Conservation (phyloP, 108 stramenopile species). For the Cyclotella distinguenda region DNA sequence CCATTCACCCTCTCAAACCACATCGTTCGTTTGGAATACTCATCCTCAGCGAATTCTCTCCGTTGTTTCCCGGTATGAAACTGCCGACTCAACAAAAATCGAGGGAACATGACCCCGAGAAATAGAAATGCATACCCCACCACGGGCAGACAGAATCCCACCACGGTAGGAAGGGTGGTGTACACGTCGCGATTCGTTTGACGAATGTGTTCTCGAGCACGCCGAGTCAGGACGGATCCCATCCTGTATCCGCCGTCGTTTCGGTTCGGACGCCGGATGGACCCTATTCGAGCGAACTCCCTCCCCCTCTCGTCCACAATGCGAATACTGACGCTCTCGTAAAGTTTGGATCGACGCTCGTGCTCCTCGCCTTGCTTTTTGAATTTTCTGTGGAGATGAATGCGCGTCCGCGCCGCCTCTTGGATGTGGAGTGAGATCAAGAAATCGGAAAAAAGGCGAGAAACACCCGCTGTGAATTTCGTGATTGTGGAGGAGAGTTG, state of each 20-base stretch:
- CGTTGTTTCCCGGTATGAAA: constrained; percentile 32
- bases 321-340: background rate
- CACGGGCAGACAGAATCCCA: constrained; percentile 24
- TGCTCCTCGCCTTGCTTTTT: background rate
- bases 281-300: background rate
- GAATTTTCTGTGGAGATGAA: background rate
- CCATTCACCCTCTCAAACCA: constrained; percentile 17
- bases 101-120: constrained; percentile 34
- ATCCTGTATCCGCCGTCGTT: too few relatives aligned
- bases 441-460: constrained; percentile 16
- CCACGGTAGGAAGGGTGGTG: constrained; percentile 29
- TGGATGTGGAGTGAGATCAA: constrained; percentile 17
- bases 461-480: constrained; percentile 16
- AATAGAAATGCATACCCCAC: constrained; percentile 27
- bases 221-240: too few relatives aligned
- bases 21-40: constrained; percentile 16
- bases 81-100: constrained; percentile 35
- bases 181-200: constrained; percentile 16
- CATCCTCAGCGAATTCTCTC: constrained; percentile 23
- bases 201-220: constrained; percentile 26
- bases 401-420: constrained; percentile 16
- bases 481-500: constrained; percentile 8
- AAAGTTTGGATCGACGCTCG: background rate
- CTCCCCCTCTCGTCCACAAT: background rate
- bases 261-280: background rate